Conservation (phyloP, 78 protist species). For the Thecamonas trahens region DNA sequence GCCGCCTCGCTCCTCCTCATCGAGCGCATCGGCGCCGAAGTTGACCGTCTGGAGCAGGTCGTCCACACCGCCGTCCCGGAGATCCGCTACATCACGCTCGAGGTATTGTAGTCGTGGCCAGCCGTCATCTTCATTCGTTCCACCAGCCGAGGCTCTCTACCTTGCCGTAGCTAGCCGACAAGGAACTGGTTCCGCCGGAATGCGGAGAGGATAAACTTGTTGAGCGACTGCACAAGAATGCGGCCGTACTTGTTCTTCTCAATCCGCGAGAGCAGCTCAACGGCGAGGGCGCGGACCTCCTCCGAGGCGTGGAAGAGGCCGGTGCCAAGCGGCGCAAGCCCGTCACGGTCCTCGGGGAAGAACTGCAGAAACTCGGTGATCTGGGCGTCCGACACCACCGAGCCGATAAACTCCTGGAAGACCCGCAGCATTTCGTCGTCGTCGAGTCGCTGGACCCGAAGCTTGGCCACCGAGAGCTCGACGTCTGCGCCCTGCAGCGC, state of each 20-base stretch:
- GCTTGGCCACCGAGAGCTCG: no score
- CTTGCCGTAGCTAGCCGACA: no score
- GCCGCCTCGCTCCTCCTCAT: background rate
- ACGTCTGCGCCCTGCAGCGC: no score
- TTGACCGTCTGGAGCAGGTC: constrained; percentile 13
- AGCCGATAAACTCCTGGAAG: constrained; percentile 4
- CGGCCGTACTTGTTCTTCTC: no score
- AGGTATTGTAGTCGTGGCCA: no score
- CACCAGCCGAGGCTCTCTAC: no score
- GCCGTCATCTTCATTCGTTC: no score
- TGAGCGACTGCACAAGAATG: no score
- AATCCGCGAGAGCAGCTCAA: background rate
- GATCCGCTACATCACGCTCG: background rate
- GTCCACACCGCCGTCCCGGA: background rate
- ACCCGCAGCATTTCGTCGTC: no score
- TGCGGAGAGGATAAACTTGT: no score
- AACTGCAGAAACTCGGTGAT: constrained; percentile 8
- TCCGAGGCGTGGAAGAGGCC: constrained; percentile 4
- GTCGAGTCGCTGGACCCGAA: no score
- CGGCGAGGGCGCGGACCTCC: background rate
- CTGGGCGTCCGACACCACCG: background rate
- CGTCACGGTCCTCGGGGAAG: constrained; percentile 20
- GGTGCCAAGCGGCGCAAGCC: constrained; percentile 4
- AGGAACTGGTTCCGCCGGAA: no score
- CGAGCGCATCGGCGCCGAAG: background rate